Percentiles rank a stretch among this genome's conserved stretches.
Conservation (phyloP, 2,329 filamentous ascomycete species). For the Sporothrix globosa region DNA sequence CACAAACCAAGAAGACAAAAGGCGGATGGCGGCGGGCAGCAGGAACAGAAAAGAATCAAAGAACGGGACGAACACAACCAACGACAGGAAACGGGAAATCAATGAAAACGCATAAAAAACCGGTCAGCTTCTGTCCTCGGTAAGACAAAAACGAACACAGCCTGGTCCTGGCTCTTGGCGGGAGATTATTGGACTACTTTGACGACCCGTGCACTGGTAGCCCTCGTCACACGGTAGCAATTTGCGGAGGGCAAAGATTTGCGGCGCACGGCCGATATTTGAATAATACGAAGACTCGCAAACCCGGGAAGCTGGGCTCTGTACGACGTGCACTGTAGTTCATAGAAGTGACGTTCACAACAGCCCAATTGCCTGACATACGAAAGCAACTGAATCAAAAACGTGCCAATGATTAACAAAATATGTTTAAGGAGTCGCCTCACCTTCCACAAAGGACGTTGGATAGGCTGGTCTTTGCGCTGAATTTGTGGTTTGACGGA, state of each 20-base stretch:
- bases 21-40: no score
- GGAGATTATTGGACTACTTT: not conserved
- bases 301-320: no score
- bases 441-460: no score
- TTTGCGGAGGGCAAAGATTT: not conserved
- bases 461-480: no score
- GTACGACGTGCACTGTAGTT: no score
- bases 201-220: conserved; percentile 1
- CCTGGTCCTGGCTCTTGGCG: not conserved
- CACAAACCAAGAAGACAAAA: not conserved
- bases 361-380: no score
- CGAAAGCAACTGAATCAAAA: no score
- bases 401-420: no score
- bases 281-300: not conserved
- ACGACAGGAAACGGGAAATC: not conserved
- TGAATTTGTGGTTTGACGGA: no score
- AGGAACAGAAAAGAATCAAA: not conserved
- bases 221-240: not conserved
- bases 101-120: not conserved
- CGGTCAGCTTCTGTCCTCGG: not conserved
- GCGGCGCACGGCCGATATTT: conserved; percentile 9
- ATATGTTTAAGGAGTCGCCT: no score
- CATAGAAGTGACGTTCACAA: no score
- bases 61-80: no score
- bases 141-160: not conserved